phyloP scores from a whole-genome alignment of 768 basidiomycete species.

The Russula earlei region DNA sequence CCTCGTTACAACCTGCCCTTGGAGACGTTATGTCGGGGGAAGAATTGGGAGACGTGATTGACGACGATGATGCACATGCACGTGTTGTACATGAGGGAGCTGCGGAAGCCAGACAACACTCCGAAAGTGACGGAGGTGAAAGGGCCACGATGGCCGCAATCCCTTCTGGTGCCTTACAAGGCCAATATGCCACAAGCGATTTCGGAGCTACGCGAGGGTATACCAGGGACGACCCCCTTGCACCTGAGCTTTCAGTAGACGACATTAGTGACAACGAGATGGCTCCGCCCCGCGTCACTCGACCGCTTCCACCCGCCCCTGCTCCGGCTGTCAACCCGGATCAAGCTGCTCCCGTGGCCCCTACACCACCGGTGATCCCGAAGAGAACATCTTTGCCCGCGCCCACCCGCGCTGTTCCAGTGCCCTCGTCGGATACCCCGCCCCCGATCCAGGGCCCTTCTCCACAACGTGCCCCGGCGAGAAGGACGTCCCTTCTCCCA shows the following conservation, averaged over 20 bases:
- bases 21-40: neutral
- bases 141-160: neutral
- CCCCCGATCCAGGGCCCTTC: neutral
- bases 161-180: slow-evolving; percentile 2
- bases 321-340: slow-evolving; percentile 20
- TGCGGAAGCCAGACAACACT: neutral
- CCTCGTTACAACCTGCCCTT: slow-evolving; percentile 3
- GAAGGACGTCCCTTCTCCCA: slow-evolving; percentile 11
- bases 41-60: neutral
- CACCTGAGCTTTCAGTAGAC: slow-evolving; percentile 19
- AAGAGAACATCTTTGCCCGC: slow-evolving; percentile 16
- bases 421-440: neutral
- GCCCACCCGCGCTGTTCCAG: slow-evolving; percentile 11
- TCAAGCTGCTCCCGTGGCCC: neutral
- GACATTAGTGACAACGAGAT: slow-evolving; percentile 22
- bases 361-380: slow-evolving; percentile 2
- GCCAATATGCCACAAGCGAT: neutral
- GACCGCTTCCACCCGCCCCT: slow-evolving; percentile 29
- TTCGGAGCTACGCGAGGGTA: neutral
- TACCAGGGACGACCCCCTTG: neutral
- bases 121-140: neutral
- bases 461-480: neutral
- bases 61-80: slow-evolving; percentile 10
- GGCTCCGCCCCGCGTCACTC: slow-evolving; percentile 27
- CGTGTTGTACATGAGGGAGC: slow-evolving; percentile 15